Evolutionary conservation across 2,329 filamentous ascomycete genomes (phyloP), one percentile per base, ranked within the genome.

Genomic region (Hymenoscyphus scutula): DNA sequence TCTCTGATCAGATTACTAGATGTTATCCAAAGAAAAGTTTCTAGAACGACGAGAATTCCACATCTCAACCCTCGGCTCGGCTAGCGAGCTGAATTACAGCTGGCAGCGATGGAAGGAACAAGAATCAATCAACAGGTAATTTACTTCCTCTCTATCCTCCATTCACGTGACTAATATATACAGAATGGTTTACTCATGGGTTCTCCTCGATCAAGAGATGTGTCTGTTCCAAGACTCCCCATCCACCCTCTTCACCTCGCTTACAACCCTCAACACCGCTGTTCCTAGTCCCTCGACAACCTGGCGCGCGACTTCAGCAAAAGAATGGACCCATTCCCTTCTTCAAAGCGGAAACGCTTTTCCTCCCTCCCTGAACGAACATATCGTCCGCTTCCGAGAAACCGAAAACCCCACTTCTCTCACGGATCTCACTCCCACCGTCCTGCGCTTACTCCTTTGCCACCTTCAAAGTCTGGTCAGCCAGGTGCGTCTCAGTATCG

Each of bases 361-460:
- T 19, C 41, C 41, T 48, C 41, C 41, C 19, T 48, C 41, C 41
- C 19, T 48, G 41, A 48, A 48, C 41, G 41, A 48, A 48, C 23
- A 48, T 23, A 48, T 48, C 19, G 41, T 48, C 41, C n/a, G 41
- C n/a, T 48, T 48, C n/a, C 41, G 41, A 48, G 41, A 48, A 25
- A 48, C 41, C 41, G 41, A 48, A 48, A 48, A 48, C 41, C 41
- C 41, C 19, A 48, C 41, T 10, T 48, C 41, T 23, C 41, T 48
- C 8, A 48, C 41, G n/a, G 41, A 48, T 48, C 41, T 48, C 41
- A 48, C 41, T 1, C 41, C 41, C 41, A 48, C 41, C 10, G 41
- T 48, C 7, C 41, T 48, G n/a, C 41, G 41, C 41, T 48, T 48
- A 48, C 41, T 48, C n/a, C 41, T 48, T 48, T 48, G 41, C n/a